Conservation (phyloP, 2,329 filamentous ascomycete species). For the Stachybotrys chlorohalonatus region DNA sequence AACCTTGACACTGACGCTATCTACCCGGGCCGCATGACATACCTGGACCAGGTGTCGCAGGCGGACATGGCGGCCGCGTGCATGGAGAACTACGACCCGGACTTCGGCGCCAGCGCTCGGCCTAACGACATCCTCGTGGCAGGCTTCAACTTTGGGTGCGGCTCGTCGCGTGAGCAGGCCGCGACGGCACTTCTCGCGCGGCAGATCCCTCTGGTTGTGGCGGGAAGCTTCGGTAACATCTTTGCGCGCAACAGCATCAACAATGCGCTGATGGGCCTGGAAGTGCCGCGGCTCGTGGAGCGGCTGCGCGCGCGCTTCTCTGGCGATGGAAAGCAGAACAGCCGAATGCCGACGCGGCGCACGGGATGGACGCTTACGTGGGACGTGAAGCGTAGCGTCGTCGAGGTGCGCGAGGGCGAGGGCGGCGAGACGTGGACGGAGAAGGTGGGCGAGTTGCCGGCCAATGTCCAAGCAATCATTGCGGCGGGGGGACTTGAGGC, state of each 20-base stretch:
- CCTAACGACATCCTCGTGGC: constrained; percentile 73
- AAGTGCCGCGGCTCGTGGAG: constrained; percentile 58
- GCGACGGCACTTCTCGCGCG: constrained; percentile 80
- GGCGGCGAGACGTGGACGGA: constrained; percentile 63
- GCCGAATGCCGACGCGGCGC: constrained; percentile 47
- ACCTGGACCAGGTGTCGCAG: constrained; percentile 61
- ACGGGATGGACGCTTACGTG: constrained; percentile 79
- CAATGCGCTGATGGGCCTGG: constrained; percentile 65
- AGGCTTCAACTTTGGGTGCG: constrained; percentile 85
- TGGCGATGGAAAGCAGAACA: constrained; percentile 26
- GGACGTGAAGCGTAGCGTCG: constrained; percentile 66
- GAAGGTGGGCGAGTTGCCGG: constrained; percentile 73
- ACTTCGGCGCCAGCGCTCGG: constrained; percentile 55
- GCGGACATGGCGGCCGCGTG: constrained; percentile 82
- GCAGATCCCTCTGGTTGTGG: constrained; percentile 69
- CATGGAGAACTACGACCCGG: constrained; percentile 87
- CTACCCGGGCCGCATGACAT: constrained; percentile 87
- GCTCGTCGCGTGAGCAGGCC: constrained; percentile 70
- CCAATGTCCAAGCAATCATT: constrained; percentile 82
- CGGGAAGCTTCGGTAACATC: constrained; percentile 77
- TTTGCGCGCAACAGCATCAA: constrained; percentile 74
- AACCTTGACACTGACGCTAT: constrained; percentile 91
- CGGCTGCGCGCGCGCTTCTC: constrained; percentile 55
- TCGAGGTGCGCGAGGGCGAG: constrained; percentile 42
- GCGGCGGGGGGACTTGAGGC: constrained; percentile 68